Percentiles rank a stretch among this genome's conserved stretches.
Evolutionary conservation across 139 green algal genomes (phyloP).

Genomic region (Coelastrella sp.): DNA sequence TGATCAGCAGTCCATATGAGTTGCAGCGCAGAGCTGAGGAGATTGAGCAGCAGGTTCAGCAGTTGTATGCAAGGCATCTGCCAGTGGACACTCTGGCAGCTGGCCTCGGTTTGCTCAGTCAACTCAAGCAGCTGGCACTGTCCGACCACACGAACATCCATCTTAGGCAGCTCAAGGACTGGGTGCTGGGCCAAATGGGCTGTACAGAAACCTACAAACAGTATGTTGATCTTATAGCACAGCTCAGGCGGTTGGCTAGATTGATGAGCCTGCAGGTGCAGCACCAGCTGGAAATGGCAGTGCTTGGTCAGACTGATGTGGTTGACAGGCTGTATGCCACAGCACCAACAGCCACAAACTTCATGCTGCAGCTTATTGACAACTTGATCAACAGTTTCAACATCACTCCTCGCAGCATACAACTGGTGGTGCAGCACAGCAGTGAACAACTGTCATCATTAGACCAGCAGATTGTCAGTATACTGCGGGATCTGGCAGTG

Average conservation of each 20-base stretch:
- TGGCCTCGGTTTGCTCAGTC: neutral
- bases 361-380: neutral
- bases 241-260: neutral
- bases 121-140: neutral
- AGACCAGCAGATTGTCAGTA: neutral
- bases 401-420: neutral
- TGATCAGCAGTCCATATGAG: neutral
- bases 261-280: neutral
- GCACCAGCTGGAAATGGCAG: constrained; percentile 2
- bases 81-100: neutral
- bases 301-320: neutral
- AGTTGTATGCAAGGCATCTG: neutral
- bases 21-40: neutral
- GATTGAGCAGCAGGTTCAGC: neutral
- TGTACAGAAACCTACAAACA: constrained; percentile 24
- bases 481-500: neutral
- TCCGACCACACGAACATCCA: neutral
- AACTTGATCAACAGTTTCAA: constrained; percentile 14
- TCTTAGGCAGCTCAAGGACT: neutral
- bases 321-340: constrained; percentile 3
- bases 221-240: neutral
- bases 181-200: constrained; percentile 3
- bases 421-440: constrained; percentile 11
- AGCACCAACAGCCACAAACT: neutral
- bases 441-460: neutral